phyloP scores from a whole-genome alignment of 2,329 filamentous ascomycete species.

The Coniochaeta sp. region DNA sequence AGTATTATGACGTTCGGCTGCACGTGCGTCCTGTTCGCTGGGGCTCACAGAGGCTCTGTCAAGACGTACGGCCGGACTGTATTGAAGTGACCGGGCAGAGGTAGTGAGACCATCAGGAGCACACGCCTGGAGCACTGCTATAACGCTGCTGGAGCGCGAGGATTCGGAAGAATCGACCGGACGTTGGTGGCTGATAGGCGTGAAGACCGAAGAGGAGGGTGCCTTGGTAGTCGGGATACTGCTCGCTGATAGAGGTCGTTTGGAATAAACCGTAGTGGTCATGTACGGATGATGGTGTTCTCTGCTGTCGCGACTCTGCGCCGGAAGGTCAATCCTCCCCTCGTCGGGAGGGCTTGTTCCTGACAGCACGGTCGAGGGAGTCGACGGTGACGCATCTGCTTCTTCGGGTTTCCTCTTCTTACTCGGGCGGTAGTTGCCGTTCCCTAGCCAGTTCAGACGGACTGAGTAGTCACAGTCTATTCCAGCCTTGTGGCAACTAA shows the following conservation, averaged over 20 bases:
- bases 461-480: conserved; percentile 77
- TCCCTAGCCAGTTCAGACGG: conserved; percentile 71
- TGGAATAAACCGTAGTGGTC: neutral
- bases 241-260: neutral
- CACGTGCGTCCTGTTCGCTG: neutral
- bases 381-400: neutral
- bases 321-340: neutral
- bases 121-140: neutral
- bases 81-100: neutral
- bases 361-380: neutral
- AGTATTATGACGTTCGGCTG: neutral
- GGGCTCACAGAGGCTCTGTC: neutral
- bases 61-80: neutral
- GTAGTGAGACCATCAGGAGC: neutral
- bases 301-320: neutral
- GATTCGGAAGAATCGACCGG: neutral
- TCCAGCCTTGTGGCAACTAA: conserved; percentile 59
- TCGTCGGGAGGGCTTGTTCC: neutral
- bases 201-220: neutral
- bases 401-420: conserved; percentile 41
- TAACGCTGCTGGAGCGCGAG: too few species aligned
- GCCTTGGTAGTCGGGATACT: neutral
- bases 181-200: neutral
- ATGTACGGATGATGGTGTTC: neutral
- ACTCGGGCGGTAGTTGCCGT: conserved; percentile 31